phyloP scores from a whole-genome alignment of 2,329 filamentous ascomycete species.

The Arthrocladium fulminans region DNA sequence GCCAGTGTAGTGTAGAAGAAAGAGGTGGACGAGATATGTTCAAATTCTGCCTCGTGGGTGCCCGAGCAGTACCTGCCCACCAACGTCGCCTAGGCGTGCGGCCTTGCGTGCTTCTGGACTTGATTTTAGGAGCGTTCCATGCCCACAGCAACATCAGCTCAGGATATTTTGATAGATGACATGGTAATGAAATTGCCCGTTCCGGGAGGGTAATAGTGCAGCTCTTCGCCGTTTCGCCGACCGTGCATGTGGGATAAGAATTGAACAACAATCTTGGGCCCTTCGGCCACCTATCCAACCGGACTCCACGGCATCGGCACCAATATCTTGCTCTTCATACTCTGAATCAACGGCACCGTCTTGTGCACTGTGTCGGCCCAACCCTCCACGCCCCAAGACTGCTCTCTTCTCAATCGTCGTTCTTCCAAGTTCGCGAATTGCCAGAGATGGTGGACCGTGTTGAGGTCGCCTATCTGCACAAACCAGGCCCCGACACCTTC shows the following conservation, averaged over 20 bases:
- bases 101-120: no score
- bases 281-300: constrained; percentile 51
- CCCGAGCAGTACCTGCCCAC: no score
- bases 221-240: background rate
- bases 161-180: background rate
- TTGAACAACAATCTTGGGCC: background rate
- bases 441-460: constrained; percentile 97
- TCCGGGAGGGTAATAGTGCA: background rate
- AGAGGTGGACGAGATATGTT: no score
- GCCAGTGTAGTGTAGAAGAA: no score
- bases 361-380: constrained; percentile 98
- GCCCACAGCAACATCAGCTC: no score
- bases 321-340: constrained; percentile 88
- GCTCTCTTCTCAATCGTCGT: constrained; percentile 77
- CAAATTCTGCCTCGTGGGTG: no score
- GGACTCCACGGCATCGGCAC: constrained; percentile 96
- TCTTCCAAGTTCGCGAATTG: constrained; percentile 97
- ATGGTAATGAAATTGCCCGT: background rate
- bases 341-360: constrained; percentile 93
- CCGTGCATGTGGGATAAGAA: background rate
- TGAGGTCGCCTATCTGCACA: constrained; percentile 93
- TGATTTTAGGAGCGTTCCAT: no score
- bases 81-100: no score
- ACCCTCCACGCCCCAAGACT: constrained; percentile 90
- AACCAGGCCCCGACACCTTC: constrained; percentile 98